Percentiles rank a stretch among this genome's conserved stretches.
Evolutionary conservation across 441 rosid species (phyloP).

Genomic region (Croton setiger): DNA sequence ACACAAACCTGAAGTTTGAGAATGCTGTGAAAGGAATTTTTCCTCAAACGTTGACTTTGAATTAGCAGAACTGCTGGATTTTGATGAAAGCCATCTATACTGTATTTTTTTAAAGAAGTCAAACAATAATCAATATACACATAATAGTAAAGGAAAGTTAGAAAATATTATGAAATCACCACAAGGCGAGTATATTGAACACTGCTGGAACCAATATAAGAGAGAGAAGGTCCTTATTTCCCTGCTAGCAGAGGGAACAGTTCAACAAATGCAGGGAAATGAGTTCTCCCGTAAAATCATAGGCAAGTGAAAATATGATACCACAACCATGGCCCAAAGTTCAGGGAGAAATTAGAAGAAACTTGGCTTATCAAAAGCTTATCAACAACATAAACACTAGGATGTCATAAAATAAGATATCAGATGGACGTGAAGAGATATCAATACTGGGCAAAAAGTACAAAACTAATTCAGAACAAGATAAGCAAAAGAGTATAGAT

Average conservation of each 20-base stretch:
- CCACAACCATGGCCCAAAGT: neutral
- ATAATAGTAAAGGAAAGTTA: slow-evolving; percentile 13
- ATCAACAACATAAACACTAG: neutral
- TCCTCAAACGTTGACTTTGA: slow-evolving; percentile 89
- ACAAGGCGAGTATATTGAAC: neutral
- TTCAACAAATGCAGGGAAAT: neutral
- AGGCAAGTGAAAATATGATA: neutral
- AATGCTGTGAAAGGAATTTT: slow-evolving; percentile 91
- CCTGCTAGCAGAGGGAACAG: neutral
- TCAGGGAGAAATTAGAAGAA: neutral
- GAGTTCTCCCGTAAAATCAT: too few relatives aligned
- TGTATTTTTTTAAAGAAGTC: slow-evolving; percentile 40
- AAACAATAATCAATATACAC: slow-evolving; percentile 25
- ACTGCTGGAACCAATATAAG: neutral
- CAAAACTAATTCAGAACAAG: slow-evolving; percentile 7
- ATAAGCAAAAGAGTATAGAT: slow-evolving; percentile 16
- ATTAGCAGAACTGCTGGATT: slow-evolving; percentile 56
- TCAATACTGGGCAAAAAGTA: neutral
- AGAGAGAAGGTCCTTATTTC: too few relatives aligned
- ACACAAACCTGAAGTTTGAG: slow-evolving; percentile 88
- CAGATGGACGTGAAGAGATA: neutral
- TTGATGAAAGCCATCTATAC: slow-evolving; percentile 99
- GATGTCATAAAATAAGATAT: neutral
- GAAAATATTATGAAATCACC: neutral
- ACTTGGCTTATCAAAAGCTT: neutral